Evolutionary conservation across 805 yeast species (phyloP).

Genomic region (Brettanomyces sp.): DNA sequence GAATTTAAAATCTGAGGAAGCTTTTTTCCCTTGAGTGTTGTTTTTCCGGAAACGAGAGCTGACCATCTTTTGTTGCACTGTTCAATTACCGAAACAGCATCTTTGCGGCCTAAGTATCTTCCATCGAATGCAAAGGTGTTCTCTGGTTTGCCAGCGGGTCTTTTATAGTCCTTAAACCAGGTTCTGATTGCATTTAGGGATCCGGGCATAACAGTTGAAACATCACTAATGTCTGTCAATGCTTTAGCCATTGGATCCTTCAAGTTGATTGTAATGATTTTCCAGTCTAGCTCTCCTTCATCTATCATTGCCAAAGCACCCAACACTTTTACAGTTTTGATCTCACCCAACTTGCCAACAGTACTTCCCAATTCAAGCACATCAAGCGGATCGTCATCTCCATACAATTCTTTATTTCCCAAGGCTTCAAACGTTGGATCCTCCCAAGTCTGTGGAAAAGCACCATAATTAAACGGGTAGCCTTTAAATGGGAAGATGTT

Average conservation of each 20-base stretch:
- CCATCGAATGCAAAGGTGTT: constrained; percentile 73
- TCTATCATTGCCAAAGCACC: constrained; percentile 76
- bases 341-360: constrained; percentile 35
- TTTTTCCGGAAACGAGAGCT: constrained; percentile 36
- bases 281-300: constrained; percentile 98
- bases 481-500: constrained; percentile 80
- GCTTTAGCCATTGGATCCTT: constrained; percentile 56
- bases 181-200: constrained; percentile 54
- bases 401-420: constrained; percentile 31
- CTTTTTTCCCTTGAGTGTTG: constrained; percentile 12
- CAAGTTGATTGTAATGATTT: constrained; percentile 61
- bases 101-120: constrained; percentile 29
- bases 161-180: constrained; percentile 81
- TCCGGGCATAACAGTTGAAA: constrained; percentile 61
- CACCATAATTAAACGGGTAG: constrained; percentile 81
- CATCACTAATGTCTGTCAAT: constrained; percentile 58
- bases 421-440: constrained; percentile 57
- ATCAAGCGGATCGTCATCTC: constrained; percentile 94
- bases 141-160: constrained; percentile 72
- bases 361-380: constrained; percentile 79
- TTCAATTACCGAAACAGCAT: constrained; percentile 49
- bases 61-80: constrained; percentile 69
- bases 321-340: constrained; percentile 57
- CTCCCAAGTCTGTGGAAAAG: constrained; percentile 94
- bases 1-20: constrained; percentile 30